Base-by-base conservation (phyloP, 2,329 filamentous ascomycete genomes). In the Xylaria polymorpha region DNA sequence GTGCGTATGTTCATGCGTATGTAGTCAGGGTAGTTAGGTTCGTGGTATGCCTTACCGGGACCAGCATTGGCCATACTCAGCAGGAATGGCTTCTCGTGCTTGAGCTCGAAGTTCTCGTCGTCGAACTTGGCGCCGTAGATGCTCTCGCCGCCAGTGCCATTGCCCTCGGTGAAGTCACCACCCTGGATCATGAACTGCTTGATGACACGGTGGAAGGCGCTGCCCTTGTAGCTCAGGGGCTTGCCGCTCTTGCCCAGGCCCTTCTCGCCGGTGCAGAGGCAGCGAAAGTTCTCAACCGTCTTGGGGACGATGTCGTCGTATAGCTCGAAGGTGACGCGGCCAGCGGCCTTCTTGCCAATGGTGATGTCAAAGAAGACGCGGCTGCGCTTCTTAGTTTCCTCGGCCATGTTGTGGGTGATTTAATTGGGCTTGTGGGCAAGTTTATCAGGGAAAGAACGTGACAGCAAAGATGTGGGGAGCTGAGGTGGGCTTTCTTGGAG, bases 121-220 rank as follows among this genome's bases (percentile, higher is more conserved):
- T 93, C 92, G 77, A 99, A 99, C 84, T 98, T 98, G 80, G 92
- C 92, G 78, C 95, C 95, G 79, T 98, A 99, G 81, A 99, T 98
- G 72, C 92, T 96, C 85, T 98, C 96, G 78, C 95, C 95, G 73
- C 95, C 95, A 32, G 95, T 98, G 73, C 95, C 96, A 80, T 98
- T 95, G 80, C 94, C 94, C 64, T 89, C 91, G 58, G 95, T 99
- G 81, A 99, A 99, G 82, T 98, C 96, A 82, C 96, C 95, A 79
- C 96, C 94, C 84, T 98, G 92, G 78, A 98, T 96, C 95, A 99
- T 98, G 83, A 99, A 99, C 77, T 93, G 89, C 86, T 98, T 98
- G 85, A 99, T 99, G 73, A 99, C 92, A 61, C 95, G 92, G 85
- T 99, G 95, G 86, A 99, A 98, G 75, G 85, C 85, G 70, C 93